phyloP scores from a whole-genome alignment of 768 basidiomycete species.

The Xerocomellus dryophilus region DNA sequence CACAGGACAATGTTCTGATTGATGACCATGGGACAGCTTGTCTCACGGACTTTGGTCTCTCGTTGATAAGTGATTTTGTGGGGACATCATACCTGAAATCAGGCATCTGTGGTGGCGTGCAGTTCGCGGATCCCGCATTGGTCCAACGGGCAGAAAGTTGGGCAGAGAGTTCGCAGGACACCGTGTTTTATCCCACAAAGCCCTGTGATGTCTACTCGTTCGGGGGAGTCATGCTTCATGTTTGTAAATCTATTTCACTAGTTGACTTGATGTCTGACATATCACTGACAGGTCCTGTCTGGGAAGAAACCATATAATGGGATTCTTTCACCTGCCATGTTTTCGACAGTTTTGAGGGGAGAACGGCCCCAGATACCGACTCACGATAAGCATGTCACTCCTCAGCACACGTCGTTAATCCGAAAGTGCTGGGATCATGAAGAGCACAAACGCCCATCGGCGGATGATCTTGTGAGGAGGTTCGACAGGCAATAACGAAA shows the following conservation, averaged over 20 bases:
- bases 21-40: slow-evolving; percentile 38
- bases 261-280: slow-evolving; percentile 4
- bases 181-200: slow-evolving; percentile 11
- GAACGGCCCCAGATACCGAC: slow-evolving; percentile 13
- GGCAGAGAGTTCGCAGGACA: background rate
- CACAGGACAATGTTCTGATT: slow-evolving; percentile 43
- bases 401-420: slow-evolving; percentile 8
- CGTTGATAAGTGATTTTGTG: slow-evolving; percentile 23
- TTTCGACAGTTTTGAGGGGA: background rate
- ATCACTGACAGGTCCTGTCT: slow-evolving; percentile 15
- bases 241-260: slow-evolving; percentile 7
- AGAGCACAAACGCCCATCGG: slow-evolving; percentile 18
- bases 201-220: slow-evolving; percentile 31
- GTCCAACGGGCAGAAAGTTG: slow-evolving; percentile 1
- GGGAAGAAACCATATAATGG: slow-evolving; percentile 21
- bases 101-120: slow-evolving; percentile 36
- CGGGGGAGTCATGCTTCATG: slow-evolving; percentile 36
- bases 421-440: slow-evolving; percentile 16
- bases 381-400: background rate
- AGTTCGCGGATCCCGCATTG: slow-evolving; percentile 45
- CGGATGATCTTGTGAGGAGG: slow-evolving; percentile 2
- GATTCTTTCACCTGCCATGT: background rate
- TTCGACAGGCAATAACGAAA: slow-evolving; percentile 3
- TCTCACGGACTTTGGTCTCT: slow-evolving; percentile 49
- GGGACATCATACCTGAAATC: slow-evolving; percentile 34